Conservation (phyloP, 805 yeast genomes). For the Brettanomyces nanus region DNA sequence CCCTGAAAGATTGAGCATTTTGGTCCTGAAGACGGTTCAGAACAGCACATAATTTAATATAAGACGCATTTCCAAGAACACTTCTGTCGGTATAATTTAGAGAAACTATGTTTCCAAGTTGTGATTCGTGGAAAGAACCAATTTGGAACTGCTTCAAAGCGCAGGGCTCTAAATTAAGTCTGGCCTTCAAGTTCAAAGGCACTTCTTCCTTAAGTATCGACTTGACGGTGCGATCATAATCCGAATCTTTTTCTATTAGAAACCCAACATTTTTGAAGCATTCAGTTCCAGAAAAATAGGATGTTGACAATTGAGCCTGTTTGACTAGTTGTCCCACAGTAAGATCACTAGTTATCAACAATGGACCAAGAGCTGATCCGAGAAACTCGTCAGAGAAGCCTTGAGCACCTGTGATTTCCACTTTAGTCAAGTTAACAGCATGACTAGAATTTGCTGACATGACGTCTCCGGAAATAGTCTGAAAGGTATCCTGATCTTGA, state of each 20-base stretch:
- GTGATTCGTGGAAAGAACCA: slow-evolving; percentile 27
- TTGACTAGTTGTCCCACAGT: slow-evolving; percentile 36
- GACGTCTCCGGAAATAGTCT: no score
- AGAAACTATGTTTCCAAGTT: slow-evolving; percentile 27
- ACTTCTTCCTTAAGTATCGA: slow-evolving; percentile 4
- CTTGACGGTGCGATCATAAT: not conserved
- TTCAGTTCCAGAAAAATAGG: slow-evolving; percentile 20
- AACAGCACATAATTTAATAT: slow-evolving; percentile 40
- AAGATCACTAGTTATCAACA: slow-evolving; percentile 27
- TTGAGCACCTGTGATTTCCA: slow-evolving; percentile 25
- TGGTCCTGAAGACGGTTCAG: slow-evolving; percentile 42
- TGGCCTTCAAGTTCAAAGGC: slow-evolving; percentile 27
- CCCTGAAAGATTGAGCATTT: slow-evolving; percentile 46
- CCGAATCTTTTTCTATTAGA: slow-evolving; percentile 12
- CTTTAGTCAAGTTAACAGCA: slow-evolving; percentile 22
- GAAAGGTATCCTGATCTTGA: no score
- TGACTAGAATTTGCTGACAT: slow-evolving; percentile 12
- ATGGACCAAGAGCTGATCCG: slow-evolving; percentile 36
- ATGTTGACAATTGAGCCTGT: slow-evolving; percentile 13
- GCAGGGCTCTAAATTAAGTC: slow-evolving; percentile 27
- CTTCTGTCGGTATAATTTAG: slow-evolving; percentile 35
- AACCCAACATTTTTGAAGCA: slow-evolving; percentile 21
- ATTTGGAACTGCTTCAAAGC: slow-evolving; percentile 22
- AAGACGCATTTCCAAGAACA: slow-evolving; percentile 64
- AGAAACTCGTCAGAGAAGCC: slow-evolving; percentile 33